Evolutionary conservation across 768 basidiomycete genomes (phyloP), one percentile per base, ranked within the genome.

Genomic region (Jaapia argillacea): DNA sequence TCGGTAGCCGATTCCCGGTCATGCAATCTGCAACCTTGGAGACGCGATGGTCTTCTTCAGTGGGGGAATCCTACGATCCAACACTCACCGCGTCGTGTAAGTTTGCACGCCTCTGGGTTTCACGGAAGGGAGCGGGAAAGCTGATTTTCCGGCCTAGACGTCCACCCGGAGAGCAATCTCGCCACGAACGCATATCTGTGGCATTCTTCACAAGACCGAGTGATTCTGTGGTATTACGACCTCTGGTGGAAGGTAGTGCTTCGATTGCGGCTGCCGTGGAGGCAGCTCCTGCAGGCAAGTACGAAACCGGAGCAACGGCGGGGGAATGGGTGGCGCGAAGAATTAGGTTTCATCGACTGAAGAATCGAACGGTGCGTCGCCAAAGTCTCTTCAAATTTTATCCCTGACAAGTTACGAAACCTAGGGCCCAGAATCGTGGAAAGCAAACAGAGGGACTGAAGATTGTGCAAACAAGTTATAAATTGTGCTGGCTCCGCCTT

Each of bases 1-100:
- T 16, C 28, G 28, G 10, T 33, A 69, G 64, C 70, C 70, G 38
- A 42, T 72, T 21, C 66, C 66, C 1, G 69, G 69, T 3, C 66
- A 67, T 39, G 65, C 62, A 3, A 62, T 71, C 37, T 69, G 69
- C 55, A 72, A 72, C 48, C 46, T 71, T 31, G 70, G 70, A 5
- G 70, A 72, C 44, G 63, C 70, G 4, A 45, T 72, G 41, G 56
- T 64, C 27, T 59, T 70, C 18, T 69, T 70, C 53, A 69, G 67
- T 46, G 70, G 66, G 3, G 70, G 70, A 4, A 66, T 71, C 18
- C 55, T 72, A 27, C 59, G 62, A 23, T 70, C 67, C 12, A 69
- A 66, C 46, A 52, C 69, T 5, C 69, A 70, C 45, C 61, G 68
- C 23, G 66, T 70, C 24, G 58, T 66, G 64, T 67, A 16, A 16